Conservation (phyloP, 345 rosid genomes). For the Corchorus olitorius region DNA sequence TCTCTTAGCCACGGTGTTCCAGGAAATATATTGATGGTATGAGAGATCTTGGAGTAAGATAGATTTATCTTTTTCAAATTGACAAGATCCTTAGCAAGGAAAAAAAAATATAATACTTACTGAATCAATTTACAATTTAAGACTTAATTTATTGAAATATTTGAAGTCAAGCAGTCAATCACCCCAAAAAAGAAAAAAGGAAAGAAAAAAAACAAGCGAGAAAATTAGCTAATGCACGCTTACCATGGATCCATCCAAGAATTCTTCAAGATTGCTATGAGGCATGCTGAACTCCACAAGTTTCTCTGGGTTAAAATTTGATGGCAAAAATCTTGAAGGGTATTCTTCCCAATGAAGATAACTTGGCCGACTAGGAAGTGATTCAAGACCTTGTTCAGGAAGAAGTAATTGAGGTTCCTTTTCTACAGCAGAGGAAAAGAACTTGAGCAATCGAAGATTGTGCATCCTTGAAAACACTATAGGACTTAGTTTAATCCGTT, state of each 20-base stretch:
- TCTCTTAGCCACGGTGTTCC: background rate
- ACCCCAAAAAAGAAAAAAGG: too few relatives aligned
- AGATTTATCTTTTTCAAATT: background rate
- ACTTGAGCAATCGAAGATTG: slow-evolving; percentile 15
- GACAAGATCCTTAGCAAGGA: too few relatives aligned
- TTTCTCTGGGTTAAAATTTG: slow-evolving; percentile 3
- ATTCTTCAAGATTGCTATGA: slow-evolving; percentile 7
- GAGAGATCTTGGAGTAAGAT: background rate
- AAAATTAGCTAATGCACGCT: too few relatives aligned
- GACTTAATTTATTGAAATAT: too few relatives aligned
- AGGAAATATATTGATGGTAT: background rate
- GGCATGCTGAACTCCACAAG: slow-evolving; percentile 16
- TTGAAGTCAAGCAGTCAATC: too few relatives aligned
- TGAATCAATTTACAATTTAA: too few relatives aligned
- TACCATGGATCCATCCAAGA: slow-evolving; percentile 15
- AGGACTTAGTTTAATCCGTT: background rate
- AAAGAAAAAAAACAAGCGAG: too few relatives aligned
- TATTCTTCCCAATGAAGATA: slow-evolving; percentile 17
- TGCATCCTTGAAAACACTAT: slow-evolving; percentile 10
- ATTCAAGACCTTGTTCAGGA: slow-evolving; percentile 8
- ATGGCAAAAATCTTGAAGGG: slow-evolving; percentile 11
- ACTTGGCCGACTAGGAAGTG: background rate
- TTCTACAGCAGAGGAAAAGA: background rate
- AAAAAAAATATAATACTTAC: too few relatives aligned
- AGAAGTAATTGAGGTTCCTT: background rate